These are phyloP conservation scores for Hamigera avellanea DNA, from an alignment of 495 filamentous ascomycete genomes.

Conservation along the genomic window DNA sequence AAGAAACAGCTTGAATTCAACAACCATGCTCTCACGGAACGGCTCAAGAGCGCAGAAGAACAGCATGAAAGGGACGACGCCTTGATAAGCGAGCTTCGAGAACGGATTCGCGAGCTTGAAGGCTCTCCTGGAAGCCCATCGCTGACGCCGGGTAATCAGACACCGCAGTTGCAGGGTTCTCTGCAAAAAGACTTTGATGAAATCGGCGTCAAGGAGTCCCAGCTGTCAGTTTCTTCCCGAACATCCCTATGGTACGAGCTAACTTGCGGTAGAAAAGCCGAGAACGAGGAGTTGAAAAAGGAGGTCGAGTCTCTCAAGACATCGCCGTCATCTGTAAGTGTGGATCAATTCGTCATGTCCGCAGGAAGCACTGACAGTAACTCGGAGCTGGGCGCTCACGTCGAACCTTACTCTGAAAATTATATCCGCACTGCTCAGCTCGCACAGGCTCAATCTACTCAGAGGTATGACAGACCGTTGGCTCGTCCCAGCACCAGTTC, in stretches of 20 bases:
- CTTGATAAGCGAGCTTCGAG: constrained; percentile 41
- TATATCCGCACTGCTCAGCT: constrained; percentile 23
- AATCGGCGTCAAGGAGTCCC: constrained; percentile 29
- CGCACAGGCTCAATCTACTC: constrained; percentile 25
- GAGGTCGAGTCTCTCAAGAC: constrained; percentile 27
- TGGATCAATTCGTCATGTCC: not conserved
- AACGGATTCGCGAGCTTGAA: constrained; percentile 39
- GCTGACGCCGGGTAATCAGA: constrained; percentile 24
- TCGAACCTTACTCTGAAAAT: constrained; percentile 26
- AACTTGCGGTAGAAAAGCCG: constrained; percentile 24
- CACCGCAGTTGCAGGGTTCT: constrained; percentile 30
- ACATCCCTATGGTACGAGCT: constrained; percentile 3
- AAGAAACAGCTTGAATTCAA: constrained; percentile 48
- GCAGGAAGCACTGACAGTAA: constrained; percentile 4
- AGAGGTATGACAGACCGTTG: constrained; percentile 17
- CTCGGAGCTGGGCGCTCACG: constrained; percentile 16
- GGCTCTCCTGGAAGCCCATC: constrained; percentile 31
- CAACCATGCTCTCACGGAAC: constrained; percentile 42
- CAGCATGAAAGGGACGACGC: constrained; percentile 44
- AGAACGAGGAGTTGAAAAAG: constrained; percentile 31
- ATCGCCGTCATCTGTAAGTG: constrained; percentile 16
- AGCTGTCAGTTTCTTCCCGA: constrained; percentile 18
- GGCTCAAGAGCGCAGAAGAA: constrained; percentile 41
- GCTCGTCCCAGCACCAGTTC: constrained; percentile 1
- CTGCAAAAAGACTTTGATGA: constrained; percentile 36